Base-by-base conservation (phyloP, 2,329 filamentous ascomycete genomes). In the Fusarium citri region DNA sequence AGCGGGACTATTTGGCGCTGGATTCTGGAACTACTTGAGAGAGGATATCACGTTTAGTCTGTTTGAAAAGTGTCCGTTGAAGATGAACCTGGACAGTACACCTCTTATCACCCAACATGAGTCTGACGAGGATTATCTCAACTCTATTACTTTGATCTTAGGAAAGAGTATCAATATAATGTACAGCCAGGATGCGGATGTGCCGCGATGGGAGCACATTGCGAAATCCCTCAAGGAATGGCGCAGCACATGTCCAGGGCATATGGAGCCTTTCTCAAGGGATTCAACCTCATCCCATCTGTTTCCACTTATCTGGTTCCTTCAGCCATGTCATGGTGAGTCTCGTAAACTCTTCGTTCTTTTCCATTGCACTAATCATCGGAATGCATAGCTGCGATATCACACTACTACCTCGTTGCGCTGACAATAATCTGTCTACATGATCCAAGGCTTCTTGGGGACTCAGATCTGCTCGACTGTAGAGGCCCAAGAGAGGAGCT, bases 1-100 rank as follows among this genome's bases (percentile, higher is more conserved):
- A 1, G 61, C 73, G 5, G 76, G 77, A 0, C 68, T 86, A 0
- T 65, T 80, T 3, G 76, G 77, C 6, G 80, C 83, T 2, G 83
- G 83, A 0, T 83, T 83, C 57, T 86, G 83, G 84, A 86, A 86
- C 62, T 85, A 85, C 55, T 77, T 86, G 0, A 79, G 84, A 2
- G 83, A 86, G 70, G 83, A 86, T 40, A 85, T 86, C n/a, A 86
- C 84, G 0, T 83, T 85, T n/a, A 83, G 83, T n/a, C 70, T 86
- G 1, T 84, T 83, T 42, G 76, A 81, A 40, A 72, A 76, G 8
- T 81, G 80, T 23, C 77, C 77, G 0, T 68, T 85, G 2, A 84
- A 83, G 65, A 83, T 84, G 57, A 75, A 81, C 20, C 55, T 83
- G 15, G 48, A 74, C 15, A 42, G 63, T 25, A 66, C 77, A 11